Percentiles rank a stretch among this genome's conserved stretches.
Evolutionary conservation across 495 filamentous ascomycete species (phyloP).

Genomic region (Trypethelium eluteriae): DNA sequence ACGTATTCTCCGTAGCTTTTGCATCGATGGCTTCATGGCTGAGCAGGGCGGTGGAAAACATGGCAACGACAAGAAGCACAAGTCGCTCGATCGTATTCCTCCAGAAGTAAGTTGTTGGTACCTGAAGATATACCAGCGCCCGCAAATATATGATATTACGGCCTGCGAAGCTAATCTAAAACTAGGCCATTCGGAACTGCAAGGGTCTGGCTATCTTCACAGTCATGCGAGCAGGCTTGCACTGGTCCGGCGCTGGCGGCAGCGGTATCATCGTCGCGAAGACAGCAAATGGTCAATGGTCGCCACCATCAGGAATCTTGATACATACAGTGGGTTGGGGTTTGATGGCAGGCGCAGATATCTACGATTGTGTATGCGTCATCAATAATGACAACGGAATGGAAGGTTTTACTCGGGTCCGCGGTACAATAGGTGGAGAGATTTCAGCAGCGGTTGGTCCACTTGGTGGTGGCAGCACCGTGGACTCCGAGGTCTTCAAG

Average conservation of each 20-base stretch:
- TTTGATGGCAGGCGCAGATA: conserved; percentile 79
- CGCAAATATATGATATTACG: too few relatives aligned
- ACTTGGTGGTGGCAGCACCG: conserved; percentile 60
- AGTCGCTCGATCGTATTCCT: conserved; percentile 72
- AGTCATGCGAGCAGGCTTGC: conserved; percentile 81
- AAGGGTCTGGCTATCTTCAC: conserved; percentile 86
- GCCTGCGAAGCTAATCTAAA: background rate
- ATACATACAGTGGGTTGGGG: conserved; percentile 75
- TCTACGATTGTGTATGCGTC: conserved; percentile 86
- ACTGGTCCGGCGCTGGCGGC: conserved; percentile 77
- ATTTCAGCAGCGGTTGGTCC: conserved; percentile 69
- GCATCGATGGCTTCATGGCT: conserved; percentile 59
- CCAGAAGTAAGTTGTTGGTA: conserved; percentile 39
- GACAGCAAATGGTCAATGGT: conserved; percentile 76
- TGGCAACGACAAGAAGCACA: conserved; percentile 55
- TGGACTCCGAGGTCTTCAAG: conserved; percentile 65
- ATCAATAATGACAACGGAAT: conserved; percentile 77
- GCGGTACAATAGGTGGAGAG: conserved; percentile 69
- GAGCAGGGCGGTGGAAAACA: conserved; percentile 40
- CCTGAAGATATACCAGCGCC: background rate
- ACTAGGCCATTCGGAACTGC: conserved; percentile 64
- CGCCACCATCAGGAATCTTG: conserved; percentile 77
- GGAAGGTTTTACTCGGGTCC: conserved; percentile 68
- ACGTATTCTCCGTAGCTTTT: conserved; percentile 70
- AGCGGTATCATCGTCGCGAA: conserved; percentile 74